Base-by-base conservation (phyloP, 192 early-diverging fungal species). In the Glomus cerebriforme region DNA sequence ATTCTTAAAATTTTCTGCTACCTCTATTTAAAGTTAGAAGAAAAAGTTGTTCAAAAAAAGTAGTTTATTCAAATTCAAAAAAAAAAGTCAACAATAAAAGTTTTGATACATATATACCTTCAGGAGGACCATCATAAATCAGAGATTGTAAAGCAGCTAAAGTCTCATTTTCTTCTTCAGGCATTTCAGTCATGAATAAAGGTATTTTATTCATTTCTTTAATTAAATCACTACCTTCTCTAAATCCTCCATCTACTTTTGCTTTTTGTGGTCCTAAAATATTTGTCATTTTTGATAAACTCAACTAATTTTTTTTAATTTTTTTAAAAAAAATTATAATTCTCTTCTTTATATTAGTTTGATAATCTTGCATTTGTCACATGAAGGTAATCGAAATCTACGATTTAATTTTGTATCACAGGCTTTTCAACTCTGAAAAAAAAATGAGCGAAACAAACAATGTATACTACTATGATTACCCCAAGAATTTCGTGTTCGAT, bases 1-100 rank as follows among this genome's bases (percentile, higher is more conserved):
- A 65, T 92, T 91, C 85, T 98, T 99, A 77, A 97, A 96, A 86
- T 97, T 98, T 34, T 86, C 85, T 8, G 98, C 97, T 75, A 96
- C 89, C 90, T 88, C 85, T 87, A 59, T 49, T 31, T 10, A 59
- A n/a, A 64, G n/a, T 34, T 64, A 26, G 4, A 34, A 74, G 26
- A 7, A 10, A 26, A 19, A 34, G 24, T 49, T 43, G 12, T 35
- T 15, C 2, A 59, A 45, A 66, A 22, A 7, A 7, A 74, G 22
- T n/a, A 59, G 0, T 12, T 27, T 22, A 59, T 17, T 66, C 3
- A 29, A 17, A 22, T 34, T 63, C 32, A 31, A 79, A 59, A 43
- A 22, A 71, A 35, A 63, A 24, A 67, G 59, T 54, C 34, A 27
- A 29, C 4, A n/a, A 78, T 49, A 12, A 9, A 0, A 62, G n/a